A percentile compares a stretch with the other conserved stretches of the same genome.
phyloP scores from a whole-genome alignment of 2,329 filamentous ascomycete genomes.

The Bipolaris zeicola region DNA sequence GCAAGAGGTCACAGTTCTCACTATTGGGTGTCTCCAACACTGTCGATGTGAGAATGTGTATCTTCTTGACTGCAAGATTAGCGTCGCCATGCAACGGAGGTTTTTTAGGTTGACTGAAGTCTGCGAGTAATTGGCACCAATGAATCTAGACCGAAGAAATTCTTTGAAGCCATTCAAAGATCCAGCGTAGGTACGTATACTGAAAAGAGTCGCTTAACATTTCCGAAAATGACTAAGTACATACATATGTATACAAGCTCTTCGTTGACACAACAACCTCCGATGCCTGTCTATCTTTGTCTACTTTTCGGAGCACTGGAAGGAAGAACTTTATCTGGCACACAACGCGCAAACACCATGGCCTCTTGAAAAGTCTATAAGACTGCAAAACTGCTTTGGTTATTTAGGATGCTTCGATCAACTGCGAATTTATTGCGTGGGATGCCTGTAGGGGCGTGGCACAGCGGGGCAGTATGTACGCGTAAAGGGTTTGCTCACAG shows the following conservation, averaged over 20 bases:
- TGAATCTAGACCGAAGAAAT: background rate
- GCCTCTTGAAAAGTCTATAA: background rate
- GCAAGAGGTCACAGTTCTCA: background rate
- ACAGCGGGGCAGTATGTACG: constrained; percentile 8
- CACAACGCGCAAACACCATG: background rate
- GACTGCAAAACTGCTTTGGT: background rate
- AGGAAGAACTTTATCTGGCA: background rate
- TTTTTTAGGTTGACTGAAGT: background rate
- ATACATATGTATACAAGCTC: background rate
- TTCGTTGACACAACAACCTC: background rate
- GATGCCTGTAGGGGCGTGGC: background rate
- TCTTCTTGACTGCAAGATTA: background rate
- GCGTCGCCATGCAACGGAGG: background rate
- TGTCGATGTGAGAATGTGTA: background rate
- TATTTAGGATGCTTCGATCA: background rate
- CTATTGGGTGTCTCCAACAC: background rate
- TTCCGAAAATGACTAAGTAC: background rate
- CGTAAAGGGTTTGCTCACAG: constrained; percentile 1
- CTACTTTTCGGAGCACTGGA: background rate
- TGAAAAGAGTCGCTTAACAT: background rate
- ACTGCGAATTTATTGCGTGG: background rate
- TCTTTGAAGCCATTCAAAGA: background rate
- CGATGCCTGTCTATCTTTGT: background rate
- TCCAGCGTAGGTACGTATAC: background rate
- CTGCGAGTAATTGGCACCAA: background rate